These are phyloP conservation scores for Paramecium sexaurelia DNA, from an alignment of 73 alveolate genomes.

Conservation along the genomic window DNA sequence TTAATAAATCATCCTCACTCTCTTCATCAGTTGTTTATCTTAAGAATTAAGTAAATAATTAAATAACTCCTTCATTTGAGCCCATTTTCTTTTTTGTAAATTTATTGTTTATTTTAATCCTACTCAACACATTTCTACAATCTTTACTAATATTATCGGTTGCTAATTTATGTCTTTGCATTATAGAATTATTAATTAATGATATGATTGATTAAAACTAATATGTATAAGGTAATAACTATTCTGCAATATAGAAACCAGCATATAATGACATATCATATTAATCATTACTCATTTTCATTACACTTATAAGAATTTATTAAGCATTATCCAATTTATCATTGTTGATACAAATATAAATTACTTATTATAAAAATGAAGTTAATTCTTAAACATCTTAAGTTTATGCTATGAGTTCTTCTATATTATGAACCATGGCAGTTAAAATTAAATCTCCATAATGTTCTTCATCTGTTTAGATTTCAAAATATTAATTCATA, in stretches of 20 bases:
- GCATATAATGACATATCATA: background rate
- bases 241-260: constrained; percentile 34
- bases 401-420: background rate
- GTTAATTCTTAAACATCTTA: constrained; percentile 1
- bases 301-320: background rate
- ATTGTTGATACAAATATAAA: constrained; percentile 2
- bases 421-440: constrained; percentile 10
- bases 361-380: background rate
- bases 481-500: background rate
- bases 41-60: background rate
- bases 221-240: constrained; percentile 19
- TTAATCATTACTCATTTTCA: constrained; percentile 26
- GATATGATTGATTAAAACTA: background rate
- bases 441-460: constrained; percentile 40
- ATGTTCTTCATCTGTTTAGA: constrained; percentile 38
- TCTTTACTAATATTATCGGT: constrained; percentile 28
- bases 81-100: constrained; percentile 55
- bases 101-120: background rate
- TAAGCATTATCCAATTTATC: constrained; percentile 54
- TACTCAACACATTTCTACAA: background rate
- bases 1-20: constrained; percentile 25
- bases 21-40: background rate
- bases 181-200: background rate
- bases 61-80: background rate
- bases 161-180: background rate